Conservation (phyloP, 140 eudicot genomes). For the Bidens hawaiensis region DNA sequence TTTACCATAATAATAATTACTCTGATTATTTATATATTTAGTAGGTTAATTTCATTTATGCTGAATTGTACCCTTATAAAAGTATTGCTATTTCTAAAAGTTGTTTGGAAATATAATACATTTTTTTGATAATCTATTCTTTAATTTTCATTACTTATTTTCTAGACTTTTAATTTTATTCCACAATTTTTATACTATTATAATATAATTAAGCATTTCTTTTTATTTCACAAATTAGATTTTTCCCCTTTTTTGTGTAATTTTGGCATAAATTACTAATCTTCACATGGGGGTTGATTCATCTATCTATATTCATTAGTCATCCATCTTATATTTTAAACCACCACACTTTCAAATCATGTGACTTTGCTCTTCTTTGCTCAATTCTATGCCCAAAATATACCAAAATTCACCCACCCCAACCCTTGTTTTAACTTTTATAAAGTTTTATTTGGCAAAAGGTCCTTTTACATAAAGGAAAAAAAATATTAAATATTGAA, state of each 20-base stretch:
- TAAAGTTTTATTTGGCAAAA: neutral
- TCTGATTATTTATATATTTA: too few species aligned
- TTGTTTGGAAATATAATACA: too few species aligned
- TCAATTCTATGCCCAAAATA: constrained; percentile 16
- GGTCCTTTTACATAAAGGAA: neutral
- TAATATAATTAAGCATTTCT: neutral
- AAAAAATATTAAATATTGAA: neutral
- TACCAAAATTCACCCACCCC: constrained; percentile 6
- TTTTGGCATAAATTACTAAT: neutral
- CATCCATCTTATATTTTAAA: constrained; percentile 12
- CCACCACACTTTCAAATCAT: constrained; percentile 23
- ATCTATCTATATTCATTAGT: constrained; percentile 13
- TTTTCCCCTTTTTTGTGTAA: neutral
- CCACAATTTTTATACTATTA: too few species aligned
- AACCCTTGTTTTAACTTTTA: constrained; percentile 9
- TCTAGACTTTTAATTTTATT: too few species aligned
- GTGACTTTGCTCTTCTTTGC: constrained; percentile 14
- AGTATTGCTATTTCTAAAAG: too few species aligned
- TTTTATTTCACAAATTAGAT: neutral
- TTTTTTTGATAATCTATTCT: too few species aligned
- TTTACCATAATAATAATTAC: too few species aligned
- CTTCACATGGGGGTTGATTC: constrained; percentile 24
- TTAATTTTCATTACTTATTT: too few species aligned
- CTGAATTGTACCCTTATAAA: too few species aligned
- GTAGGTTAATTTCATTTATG: too few species aligned